A percentile compares a stretch with the other conserved stretches of the same genome.
Evolutionary conservation across 129 eudicot genomes (phyloP).

Genomic region (Gnaphalium uliginosum): DNA sequence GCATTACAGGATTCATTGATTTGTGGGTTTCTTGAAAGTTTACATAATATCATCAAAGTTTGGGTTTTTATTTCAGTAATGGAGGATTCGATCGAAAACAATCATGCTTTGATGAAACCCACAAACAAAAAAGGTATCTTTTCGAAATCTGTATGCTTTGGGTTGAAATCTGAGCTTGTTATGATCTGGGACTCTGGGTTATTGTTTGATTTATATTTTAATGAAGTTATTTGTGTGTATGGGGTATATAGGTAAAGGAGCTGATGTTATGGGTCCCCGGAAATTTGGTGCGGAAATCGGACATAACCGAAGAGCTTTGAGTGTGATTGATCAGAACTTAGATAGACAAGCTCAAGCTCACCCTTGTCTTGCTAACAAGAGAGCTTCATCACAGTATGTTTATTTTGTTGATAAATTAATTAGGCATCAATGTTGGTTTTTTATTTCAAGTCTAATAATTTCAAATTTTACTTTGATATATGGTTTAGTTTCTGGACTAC

Average conservation of each 20-base stretch:
- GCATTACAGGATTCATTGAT: constrained; percentile 15
- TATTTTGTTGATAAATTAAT: constrained; percentile 4
- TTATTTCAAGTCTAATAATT: neutral
- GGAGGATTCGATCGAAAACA: constrained; percentile 52
- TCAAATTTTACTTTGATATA: neutral
- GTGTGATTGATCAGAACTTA: constrained; percentile 66
- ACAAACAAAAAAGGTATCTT: constrained; percentile 50
- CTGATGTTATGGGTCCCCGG: constrained; percentile 36
- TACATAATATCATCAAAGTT: constrained; percentile 20
- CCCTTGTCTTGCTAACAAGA: constrained; percentile 63
- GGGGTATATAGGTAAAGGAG: constrained; percentile 31
- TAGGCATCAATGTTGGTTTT: neutral
- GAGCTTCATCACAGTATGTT: constrained; percentile 59
- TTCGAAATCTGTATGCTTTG: neutral
- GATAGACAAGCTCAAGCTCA: constrained; percentile 36
- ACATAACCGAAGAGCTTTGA: constrained; percentile 57
- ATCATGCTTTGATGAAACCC: constrained; percentile 43
- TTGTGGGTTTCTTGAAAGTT: constrained; percentile 36
- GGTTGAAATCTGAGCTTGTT: constrained; percentile 15
- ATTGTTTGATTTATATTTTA: constrained; percentile 2
- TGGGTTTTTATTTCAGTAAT: constrained; percentile 35
- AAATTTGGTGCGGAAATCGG: constrained; percentile 56
- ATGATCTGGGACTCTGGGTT: constrained; percentile 2
- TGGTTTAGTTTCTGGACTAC: neutral
- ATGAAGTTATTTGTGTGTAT: neutral